Percentiles rank a stretch among this genome's conserved stretches.
phyloP scores from a whole-genome alignment of 2,329 filamentous ascomycete genomes.

The Onygena corvina region DNA sequence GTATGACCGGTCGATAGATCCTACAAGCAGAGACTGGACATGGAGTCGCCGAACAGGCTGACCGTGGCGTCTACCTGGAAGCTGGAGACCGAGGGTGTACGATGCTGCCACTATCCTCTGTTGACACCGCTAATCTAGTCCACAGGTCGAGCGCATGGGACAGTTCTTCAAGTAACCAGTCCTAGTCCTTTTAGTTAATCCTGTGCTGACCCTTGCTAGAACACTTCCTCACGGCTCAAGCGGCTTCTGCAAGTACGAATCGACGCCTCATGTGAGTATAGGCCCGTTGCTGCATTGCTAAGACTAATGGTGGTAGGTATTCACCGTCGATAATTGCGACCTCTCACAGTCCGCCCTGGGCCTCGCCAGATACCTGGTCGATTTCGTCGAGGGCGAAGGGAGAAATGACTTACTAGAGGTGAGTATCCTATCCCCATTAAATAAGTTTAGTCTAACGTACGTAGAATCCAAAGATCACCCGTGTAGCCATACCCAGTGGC shows the following conservation, averaged over 20 bases:
- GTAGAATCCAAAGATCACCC: slow-evolving; percentile 22
- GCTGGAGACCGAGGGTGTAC: slow-evolving; percentile 25
- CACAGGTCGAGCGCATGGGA: neutral
- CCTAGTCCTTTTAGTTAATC: slow-evolving; percentile 7
- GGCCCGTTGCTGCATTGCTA: no score
- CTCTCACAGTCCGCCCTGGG: slow-evolving; percentile 11
- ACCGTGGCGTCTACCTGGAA: slow-evolving; percentile 25
- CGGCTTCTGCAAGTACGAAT: slow-evolving; percentile 19
- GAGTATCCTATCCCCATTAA: slow-evolving; percentile 9
- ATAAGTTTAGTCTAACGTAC: neutral
- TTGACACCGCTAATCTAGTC: neutral
- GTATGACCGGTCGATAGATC: no score
- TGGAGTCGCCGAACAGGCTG: slow-evolving; percentile 16
- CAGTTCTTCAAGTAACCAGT: slow-evolving; percentile 1
- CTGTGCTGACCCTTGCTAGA: neutral
- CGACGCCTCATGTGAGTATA: slow-evolving; percentile 18
- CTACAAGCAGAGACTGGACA: neutral
- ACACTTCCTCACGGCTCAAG: neutral
- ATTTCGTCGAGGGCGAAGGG: slow-evolving; percentile 23
- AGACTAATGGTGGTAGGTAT: no score
- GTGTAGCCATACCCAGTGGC: slow-evolving; percentile 17
- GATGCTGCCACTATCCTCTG: slow-evolving; percentile 4
- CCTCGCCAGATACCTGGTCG: slow-evolving; percentile 15
- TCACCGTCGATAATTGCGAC: slow-evolving; percentile 19
- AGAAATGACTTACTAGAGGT: slow-evolving; percentile 27